A percentile compares a stretch with the other conserved stretches of the same genome.
These are phyloP conservation scores for Cyclostephanos invisitatus DNA, from an alignment of 108 stramenopile species.

Conservation along the genomic window DNA sequence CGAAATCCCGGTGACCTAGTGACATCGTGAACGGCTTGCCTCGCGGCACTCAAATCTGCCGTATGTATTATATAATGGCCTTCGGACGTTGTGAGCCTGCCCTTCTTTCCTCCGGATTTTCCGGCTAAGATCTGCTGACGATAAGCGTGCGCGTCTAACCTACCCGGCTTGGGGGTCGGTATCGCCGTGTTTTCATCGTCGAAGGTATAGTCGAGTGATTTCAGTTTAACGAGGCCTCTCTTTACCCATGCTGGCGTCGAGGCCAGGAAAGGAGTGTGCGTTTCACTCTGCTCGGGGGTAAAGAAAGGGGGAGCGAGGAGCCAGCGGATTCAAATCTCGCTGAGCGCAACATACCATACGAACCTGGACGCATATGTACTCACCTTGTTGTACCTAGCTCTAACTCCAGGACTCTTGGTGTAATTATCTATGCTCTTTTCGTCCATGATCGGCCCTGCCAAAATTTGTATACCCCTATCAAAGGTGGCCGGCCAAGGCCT, in stretches of 20 bases:
- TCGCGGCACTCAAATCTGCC: conserved; percentile 3
- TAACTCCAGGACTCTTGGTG: conserved; percentile 67
- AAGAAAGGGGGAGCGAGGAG: neutral
- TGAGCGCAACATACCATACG: neutral
- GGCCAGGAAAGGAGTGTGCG: neutral
- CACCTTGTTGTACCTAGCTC: conserved; percentile 34
- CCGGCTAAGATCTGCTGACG: conserved; percentile 51
- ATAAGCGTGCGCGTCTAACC: conserved; percentile 56
- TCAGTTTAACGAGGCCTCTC: conserved; percentile 28
- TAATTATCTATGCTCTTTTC: conserved; percentile 51
- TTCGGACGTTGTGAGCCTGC: conserved; percentile 30
- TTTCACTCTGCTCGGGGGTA: neutral
- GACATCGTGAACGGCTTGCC: conserved; percentile 19
- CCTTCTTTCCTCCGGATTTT: conserved; percentile 34
- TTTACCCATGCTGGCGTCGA: conserved; percentile 41
- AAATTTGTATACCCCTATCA: conserved; percentile 62
- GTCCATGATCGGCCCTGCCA: conserved; percentile 65
- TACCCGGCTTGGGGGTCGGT: conserved; percentile 15
- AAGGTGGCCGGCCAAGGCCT: conserved; percentile 79
- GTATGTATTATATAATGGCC: conserved; percentile 21
- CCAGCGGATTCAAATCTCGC: neutral
- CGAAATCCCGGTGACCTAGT: conserved; percentile 37
- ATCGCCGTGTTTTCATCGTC: conserved; percentile 38
- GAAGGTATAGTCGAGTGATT: conserved; percentile 41
- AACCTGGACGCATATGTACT: neutral